Conservation (phyloP, 169 alveolate species). For the Cytauxzoon felis region DNA sequence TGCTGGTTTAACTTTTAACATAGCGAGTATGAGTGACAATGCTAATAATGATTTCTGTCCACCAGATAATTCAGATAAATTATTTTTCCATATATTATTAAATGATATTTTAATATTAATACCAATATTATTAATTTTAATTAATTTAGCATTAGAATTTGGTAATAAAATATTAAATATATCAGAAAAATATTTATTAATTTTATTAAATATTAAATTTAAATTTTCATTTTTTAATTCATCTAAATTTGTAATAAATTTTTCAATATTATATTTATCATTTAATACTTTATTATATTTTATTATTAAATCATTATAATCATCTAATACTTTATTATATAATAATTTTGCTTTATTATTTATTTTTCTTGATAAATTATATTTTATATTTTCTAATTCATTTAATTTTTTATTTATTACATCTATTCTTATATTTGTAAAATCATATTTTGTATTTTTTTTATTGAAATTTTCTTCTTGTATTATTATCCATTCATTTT, state of each 20-base stretch:
- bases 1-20: slow-evolving; percentile 95
- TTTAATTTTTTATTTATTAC: slow-evolving; percentile 69
- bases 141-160: slow-evolving; percentile 90
- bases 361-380: slow-evolving; percentile 79
- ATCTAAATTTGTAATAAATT: slow-evolving; percentile 90
- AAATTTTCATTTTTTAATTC: slow-evolving; percentile 85
- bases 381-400: slow-evolving; percentile 78
- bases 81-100: slow-evolving; percentile 90
- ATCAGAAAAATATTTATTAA: slow-evolving; percentile 86
- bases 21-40: slow-evolving; percentile 92
- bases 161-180: slow-evolving; percentile 92
- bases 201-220: slow-evolving; percentile 83
- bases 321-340: slow-evolving; percentile 88
- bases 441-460: slow-evolving; percentile 66
- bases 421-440: slow-evolving; percentile 67
- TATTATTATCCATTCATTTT: slow-evolving; percentile 64
- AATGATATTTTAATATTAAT: slow-evolving; percentile 86
- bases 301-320: slow-evolving; percentile 80
- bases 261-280: slow-evolving; percentile 87
- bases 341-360: slow-evolving; percentile 90
- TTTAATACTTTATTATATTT: slow-evolving; percentile 84
- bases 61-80: slow-evolving; percentile 87
- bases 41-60: slow-evolving; percentile 98
- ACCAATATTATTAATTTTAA: slow-evolving; percentile 72
- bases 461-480: slow-evolving; percentile 65